Evolutionary conservation across 768 basidiomycete species (phyloP).

Genomic region (Lentinula guzmanii): DNA sequence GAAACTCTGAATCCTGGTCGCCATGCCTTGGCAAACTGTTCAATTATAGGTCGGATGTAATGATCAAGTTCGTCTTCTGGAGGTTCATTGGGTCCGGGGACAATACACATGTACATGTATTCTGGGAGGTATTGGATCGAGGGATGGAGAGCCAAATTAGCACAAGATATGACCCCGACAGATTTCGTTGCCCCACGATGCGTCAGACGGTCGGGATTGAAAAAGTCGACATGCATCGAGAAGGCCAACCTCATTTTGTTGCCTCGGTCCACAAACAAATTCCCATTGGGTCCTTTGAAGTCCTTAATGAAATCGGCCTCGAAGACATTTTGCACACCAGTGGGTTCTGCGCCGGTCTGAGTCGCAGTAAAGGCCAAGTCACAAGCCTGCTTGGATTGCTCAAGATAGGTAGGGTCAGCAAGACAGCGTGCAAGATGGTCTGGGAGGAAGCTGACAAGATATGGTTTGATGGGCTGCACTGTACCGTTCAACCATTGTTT

Average conservation of each 20-base stretch:
- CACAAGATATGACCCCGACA: slow-evolving; percentile 23
- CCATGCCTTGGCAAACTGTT: slow-evolving; percentile 27
- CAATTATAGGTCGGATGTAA: slow-evolving; percentile 25
- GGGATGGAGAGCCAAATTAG: neutral
- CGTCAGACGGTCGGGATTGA: slow-evolving; percentile 23
- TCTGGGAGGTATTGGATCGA: slow-evolving; percentile 13
- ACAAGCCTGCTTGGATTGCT: slow-evolving; percentile 11
- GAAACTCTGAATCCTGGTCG: slow-evolving; percentile 19
- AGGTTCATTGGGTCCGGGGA: slow-evolving; percentile 32
- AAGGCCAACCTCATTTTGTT: too few species aligned
- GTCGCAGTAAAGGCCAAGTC: slow-evolving; percentile 10
- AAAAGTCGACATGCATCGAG: slow-evolving; percentile 15
- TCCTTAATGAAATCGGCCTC: slow-evolving; percentile 19
- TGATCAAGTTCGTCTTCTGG: slow-evolving; percentile 24
- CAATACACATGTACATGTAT: slow-evolving; percentile 32
- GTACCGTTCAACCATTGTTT: neutral
- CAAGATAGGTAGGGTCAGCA: slow-evolving; percentile 10
- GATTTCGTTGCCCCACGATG: slow-evolving; percentile 20
- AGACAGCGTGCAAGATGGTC: slow-evolving; percentile 16
- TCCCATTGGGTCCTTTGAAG: too few species aligned
- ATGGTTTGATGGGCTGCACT: slow-evolving; percentile 13
- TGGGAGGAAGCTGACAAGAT: slow-evolving; percentile 12
- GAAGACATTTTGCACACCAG: slow-evolving; percentile 14
- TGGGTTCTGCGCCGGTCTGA: neutral
- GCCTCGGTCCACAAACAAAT: too few species aligned